Evolutionary conservation across 2,329 filamentous ascomycete species (phyloP).

Genomic region (Talaromyces sp.): DNA sequence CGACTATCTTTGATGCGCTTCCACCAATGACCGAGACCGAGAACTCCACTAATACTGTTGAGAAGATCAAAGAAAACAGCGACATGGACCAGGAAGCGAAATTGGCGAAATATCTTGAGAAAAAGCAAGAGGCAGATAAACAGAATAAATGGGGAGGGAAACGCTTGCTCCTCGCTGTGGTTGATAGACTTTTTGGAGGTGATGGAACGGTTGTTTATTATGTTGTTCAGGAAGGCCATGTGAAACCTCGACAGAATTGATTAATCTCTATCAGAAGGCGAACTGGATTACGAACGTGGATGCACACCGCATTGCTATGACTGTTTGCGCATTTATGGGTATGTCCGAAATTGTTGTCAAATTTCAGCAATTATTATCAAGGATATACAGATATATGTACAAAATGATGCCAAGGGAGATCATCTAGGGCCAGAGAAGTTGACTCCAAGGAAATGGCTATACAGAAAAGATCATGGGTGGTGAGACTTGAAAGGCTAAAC

Average conservation of each 20-base stretch:
- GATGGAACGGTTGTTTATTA: conserved; percentile 64
- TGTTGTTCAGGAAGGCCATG: conserved; percentile 58
- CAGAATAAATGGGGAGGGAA: conserved; percentile 46
- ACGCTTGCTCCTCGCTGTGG: conserved; percentile 53
- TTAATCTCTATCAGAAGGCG: not conserved
- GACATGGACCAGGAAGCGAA: conserved; percentile 25
- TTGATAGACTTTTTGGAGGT: conserved; percentile 45
- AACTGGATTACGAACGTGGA: not conserved
- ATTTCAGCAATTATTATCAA: not conserved
- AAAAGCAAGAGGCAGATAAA: conserved; percentile 21
- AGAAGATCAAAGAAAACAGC: conserved; percentile 16
- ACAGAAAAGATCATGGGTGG: conserved; percentile 15
- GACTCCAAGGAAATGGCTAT: not conserved
- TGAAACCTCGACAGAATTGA: conserved; percentile 62
- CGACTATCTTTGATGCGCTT: conserved; percentile 53
- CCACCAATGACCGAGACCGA: conserved; percentile 19
- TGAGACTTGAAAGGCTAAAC: not conserved
- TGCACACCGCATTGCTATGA: too few species aligned
- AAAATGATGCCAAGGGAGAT: not conserved
- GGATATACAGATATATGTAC: conserved; percentile 5
- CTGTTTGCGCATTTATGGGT: not conserved
- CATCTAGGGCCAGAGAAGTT: not conserved
- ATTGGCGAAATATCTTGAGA: conserved; percentile 29
- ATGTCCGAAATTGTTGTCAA: not conserved
- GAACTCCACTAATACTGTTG: not conserved